Base-by-base conservation (phyloP, 805 yeast species). In the Candida maris region DNA sequence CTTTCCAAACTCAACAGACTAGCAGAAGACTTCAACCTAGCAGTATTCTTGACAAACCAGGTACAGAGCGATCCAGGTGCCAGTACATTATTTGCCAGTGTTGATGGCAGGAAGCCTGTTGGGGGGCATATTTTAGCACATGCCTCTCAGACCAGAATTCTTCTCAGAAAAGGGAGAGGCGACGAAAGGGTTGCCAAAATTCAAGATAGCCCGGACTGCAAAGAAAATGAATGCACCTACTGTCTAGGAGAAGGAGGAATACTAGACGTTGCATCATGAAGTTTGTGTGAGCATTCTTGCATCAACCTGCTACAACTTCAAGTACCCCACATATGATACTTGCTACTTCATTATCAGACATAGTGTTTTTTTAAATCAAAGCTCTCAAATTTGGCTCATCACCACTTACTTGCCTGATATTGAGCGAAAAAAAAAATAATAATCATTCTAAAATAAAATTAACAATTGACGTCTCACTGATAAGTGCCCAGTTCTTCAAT, bases 51-150 rank as follows among this genome's bases (percentile, higher is more conserved):
- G 64, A 76, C 81, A 1, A 83, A 83, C 48, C 91, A 83, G 55
- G 88, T 83, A 12, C 91, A 83, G 44, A 83, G 88, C 6, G 91
- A 84, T 56, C 91, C 88, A 5, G 91, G 88, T 42, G 93, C 91
- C 1, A 75, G 81, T 47, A 81, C 88, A 1, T 64, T 79, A 16
- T 83, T 84, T 73, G 87, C 82, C 20, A 72, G 85, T 35, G 88
- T 87, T 6, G 91, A 84, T 60, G 89, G 91, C 5, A 75, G 87
- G 49, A 84, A 84, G 57, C 91, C 93, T 42, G 80, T 83, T 45
- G 91, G 93, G 16, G 93, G 93, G 1, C 88, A 84, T 56, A 83
- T 84, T 41, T 66, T 84, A 46, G 91, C 88, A 2, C 89, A 82
- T 62, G 84, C 87, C 4, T 80, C 87, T 12, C 87, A 88, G 8